Evolutionary conservation across 2,329 filamentous ascomycete species (phyloP), one percentile per base, ranked within the genome.

Genomic region (Hypoxylon sp.): DNA sequence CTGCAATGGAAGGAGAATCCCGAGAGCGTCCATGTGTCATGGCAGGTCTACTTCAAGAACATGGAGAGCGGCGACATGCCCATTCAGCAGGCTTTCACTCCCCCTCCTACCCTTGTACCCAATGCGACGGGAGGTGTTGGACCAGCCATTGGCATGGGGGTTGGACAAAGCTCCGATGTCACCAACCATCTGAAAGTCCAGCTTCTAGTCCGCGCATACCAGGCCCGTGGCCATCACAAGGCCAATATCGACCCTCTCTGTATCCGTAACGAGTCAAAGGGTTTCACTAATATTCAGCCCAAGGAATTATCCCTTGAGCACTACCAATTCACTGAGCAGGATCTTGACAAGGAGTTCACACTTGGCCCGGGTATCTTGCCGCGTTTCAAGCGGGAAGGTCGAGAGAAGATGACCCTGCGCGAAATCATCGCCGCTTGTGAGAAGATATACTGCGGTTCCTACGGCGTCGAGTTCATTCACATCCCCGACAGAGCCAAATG

Each of bases 21-120:
- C 58, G 88, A 90, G 77, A 97, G 93, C 79, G 96, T 99, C 66
- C 96, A 99, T 83, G 88, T 97, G 77, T 99, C 96, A 81, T 99
- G 96, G 96, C 95, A 97, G 85, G 91, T 97, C 80, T 99, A 99
- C 88, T 99, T 99, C 89, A 93, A 91, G 85, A 99, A 99, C 85
- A 98, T 99, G 92, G 96, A 99, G 86, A 92, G 90, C 74, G 96
- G 96, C 81, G 93, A 96, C 78, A 98, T 99, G 94, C 95, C 95
- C 79, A 94, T 97, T 80, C 96, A 95, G 71, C 93, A 97, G 83
- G 96, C 96, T 75, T 99, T 99, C 86, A 94, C 94, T 73, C 95
- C 96, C 73, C 96, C 96, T 51, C 96, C 96, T 14, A 97, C 92
- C 75, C 90, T 99, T 74, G 91, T 98, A 57, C 93, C 95, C 62